Conservation (phyloP, 139 green algal species). For the Coelastrella sp. region DNA sequence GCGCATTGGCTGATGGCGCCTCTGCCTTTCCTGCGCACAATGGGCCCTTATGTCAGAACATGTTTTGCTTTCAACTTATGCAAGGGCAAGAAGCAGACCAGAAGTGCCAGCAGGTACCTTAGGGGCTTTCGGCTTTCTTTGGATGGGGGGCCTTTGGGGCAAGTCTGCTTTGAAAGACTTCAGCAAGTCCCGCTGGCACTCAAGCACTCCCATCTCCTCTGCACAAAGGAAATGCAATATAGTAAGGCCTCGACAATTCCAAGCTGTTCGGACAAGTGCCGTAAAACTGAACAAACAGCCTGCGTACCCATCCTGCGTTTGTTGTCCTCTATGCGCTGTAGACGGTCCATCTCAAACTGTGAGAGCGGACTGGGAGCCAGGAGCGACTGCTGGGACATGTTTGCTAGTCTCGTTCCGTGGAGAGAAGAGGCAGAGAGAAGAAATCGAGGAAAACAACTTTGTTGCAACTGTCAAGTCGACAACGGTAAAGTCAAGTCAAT, state of each 20-base stretch:
- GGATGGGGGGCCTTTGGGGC: neutral
- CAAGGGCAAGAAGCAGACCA: neutral
- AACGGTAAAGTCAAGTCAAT: neutral
- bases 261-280: too few relatives aligned
- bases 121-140: neutral
- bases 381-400: neutral
- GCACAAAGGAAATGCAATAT: neutral
- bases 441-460: neutral
- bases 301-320: constrained; percentile 53
- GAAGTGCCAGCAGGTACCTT: neutral
- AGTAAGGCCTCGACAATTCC: too few relatives aligned
- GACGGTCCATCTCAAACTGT: constrained; percentile 47
- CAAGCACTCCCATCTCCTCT: constrained; percentile 58
- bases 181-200: constrained; percentile 23
- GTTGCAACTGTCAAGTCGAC: neutral
- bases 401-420: neutral
- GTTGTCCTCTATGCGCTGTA: constrained; percentile 53
- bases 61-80: too few relatives aligned
- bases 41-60: too few relatives aligned
- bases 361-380: constrained; percentile 22
- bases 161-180: constrained; percentile 3
- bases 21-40: neutral
- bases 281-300: neutral
- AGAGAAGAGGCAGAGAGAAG: neutral
- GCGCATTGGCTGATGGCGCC: constrained; percentile 20